A percentile compares a stretch with the other conserved stretches of the same genome.
Conservation (phyloP, 306 rosid species). For the Pyrus bretschneideri region DNA sequence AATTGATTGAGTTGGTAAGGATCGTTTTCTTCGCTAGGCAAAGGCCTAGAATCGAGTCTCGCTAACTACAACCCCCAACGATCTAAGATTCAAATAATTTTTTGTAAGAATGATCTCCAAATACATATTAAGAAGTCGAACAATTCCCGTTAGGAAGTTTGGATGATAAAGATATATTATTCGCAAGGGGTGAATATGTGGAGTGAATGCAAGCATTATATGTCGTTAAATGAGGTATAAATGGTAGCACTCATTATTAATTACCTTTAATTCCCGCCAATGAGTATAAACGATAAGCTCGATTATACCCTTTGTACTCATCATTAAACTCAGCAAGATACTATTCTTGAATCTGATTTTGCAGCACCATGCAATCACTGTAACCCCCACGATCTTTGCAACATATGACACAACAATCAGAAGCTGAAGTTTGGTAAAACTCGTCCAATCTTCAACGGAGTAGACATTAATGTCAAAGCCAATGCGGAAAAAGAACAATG, state of each 20-base stretch:
- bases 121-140: too few relatives aligned
- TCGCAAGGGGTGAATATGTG: too few relatives aligned
- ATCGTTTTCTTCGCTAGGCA: too few relatives aligned
- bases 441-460: background rate
- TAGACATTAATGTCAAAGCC: conserved; percentile 43
- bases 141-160: too few relatives aligned
- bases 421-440: background rate
- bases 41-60: too few relatives aligned
- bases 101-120: too few relatives aligned
- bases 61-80: too few relatives aligned
- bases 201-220: too few relatives aligned
- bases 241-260: background rate
- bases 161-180: too few relatives aligned
- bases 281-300: background rate
- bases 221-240: too few relatives aligned
- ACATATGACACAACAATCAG: background rate
- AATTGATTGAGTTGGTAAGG: too few relatives aligned
- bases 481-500: conserved; percentile 28
- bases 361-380: background rate
- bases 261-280: background rate
- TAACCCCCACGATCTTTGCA: background rate
- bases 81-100: too few relatives aligned
- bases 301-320: background rate
- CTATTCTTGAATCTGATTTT: background rate
- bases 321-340: background rate